Evolutionary conservation across 2,329 filamentous ascomycete species (phyloP), one percentile per base, ranked within the genome.

Genomic region (Parascedosporium putredinis): DNA sequence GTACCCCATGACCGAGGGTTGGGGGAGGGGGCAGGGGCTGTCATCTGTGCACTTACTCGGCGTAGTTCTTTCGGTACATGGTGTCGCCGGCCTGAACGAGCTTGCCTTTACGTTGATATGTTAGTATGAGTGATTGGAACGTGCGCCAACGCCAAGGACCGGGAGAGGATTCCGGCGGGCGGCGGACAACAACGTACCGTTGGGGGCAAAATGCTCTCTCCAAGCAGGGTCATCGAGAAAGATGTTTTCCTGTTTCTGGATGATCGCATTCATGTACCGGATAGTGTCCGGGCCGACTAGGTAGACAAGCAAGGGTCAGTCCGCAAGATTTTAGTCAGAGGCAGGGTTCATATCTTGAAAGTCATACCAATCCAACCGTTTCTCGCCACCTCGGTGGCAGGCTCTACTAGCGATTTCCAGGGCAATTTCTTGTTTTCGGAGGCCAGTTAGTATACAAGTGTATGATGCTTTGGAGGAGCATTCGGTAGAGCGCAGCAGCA

Each of bases 181-280:
- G n/a, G n/a, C n/a, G n/a, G n/a, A n/a, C 7, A 8, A 18, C 45
- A 54, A 16, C 51, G 70, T 72, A 49, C 47, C 91, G 53, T 90
- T 81, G 0, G 88, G 88, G 2, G 88, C 89, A 67, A 96, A 96
- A 61, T 96, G 91, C 45, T 86, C 64, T 0, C 90, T 88, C 84
- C 88, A 97, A 3, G 80, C 78, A 0, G 84, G 81, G 51, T 96
- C 81, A 3, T 85, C 73, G 0, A 81, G 69, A 0, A 96, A 68
- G 58, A 95, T 95, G 56, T 88, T 70, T 46, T 59, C 55, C 1
- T 58, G 56, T 6, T 56, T 50, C 4, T 43, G n/a, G 29, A 54
- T 36, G 10, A 46, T 42, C 38, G 62, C 69, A 1, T 71, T 61
- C 77, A 95, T 91, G 59, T 91, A 91, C 7, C 71, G 73, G 20